phyloP scores from a whole-genome alignment of 805 yeast species.

The Yarrowia alimentaria region DNA sequence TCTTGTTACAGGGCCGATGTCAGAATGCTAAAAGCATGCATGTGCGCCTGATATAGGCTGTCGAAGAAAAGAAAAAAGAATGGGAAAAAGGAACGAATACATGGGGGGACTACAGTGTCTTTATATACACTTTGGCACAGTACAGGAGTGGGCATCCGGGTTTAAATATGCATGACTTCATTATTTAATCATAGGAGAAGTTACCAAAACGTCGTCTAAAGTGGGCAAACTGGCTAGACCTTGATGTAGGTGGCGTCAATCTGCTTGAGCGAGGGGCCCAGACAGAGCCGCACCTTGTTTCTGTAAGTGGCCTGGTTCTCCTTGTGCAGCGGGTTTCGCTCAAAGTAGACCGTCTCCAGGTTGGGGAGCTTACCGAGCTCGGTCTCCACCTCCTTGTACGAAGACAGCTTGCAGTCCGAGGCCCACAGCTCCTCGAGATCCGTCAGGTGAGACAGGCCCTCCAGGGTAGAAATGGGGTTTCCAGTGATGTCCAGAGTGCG shows the following conservation, averaged over 20 bases:
- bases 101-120: no score
- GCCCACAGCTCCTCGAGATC: constrained; percentile 94
- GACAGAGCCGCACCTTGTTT: constrained; percentile 69
- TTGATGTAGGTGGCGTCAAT: constrained; percentile 80
- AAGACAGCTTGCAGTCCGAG: constrained; percentile 66
- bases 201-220: background rate
- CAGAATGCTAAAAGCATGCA: no score
- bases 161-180: no score
- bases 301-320: constrained; percentile 78
- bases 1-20: no score
- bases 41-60: no score
- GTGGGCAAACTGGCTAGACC: no score
- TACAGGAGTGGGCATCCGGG: no score
- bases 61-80: no score
- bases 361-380: constrained; percentile 61
- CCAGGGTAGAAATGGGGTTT: constrained; percentile 61
- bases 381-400: constrained; percentile 65
- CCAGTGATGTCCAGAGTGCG: constrained; percentile 78
- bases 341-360: constrained; percentile 87
- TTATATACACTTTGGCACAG: no score
- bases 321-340: constrained; percentile 83
- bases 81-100: no score
- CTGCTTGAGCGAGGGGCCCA: constrained; percentile 70
- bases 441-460: constrained; percentile 60
- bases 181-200: no score